A percentile compares a stretch with the other conserved stretches of the same genome.
These are phyloP conservation scores for Hymenoscyphus infarciens DNA, from an alignment of 2,329 filamentous ascomycete genomes.

Conservation along the genomic window DNA sequence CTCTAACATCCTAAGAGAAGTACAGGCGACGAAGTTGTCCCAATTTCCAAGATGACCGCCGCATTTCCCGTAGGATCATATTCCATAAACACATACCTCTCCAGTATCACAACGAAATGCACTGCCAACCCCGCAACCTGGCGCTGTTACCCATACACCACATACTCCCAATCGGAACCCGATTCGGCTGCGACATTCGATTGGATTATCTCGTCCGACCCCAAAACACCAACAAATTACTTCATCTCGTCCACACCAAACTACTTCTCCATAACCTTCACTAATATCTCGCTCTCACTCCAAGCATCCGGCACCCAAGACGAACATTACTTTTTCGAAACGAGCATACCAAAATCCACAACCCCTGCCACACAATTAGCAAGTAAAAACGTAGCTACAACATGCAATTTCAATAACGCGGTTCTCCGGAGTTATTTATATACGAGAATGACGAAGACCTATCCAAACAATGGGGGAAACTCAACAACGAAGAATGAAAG, in stretches of 20 bases:
- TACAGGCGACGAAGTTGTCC: not conserved
- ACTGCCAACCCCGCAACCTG: conserved; percentile 56
- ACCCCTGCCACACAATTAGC: conserved; percentile 45
- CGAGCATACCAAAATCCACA: conserved; percentile 50
- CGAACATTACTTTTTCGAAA: conserved; percentile 57
- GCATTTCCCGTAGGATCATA: conserved; percentile 62
- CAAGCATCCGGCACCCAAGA: conserved; percentile 44
- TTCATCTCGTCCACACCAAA: conserved; percentile 54
- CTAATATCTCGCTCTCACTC: conserved; percentile 47
- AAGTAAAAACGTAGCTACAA: conserved; percentile 43
- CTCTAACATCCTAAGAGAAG: conserved; percentile 6
- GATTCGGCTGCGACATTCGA: conserved; percentile 51
- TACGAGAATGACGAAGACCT: conserved; percentile 47
- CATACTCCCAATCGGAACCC: conserved; percentile 43
- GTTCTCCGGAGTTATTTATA: conserved; percentile 56
- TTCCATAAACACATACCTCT: conserved; percentile 55
- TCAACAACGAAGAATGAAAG: conserved; percentile 21
- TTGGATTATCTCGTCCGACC: conserved; percentile 52
- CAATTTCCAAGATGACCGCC: conserved; percentile 11
- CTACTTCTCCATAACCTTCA: conserved; percentile 54
- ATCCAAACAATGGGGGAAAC: conserved; percentile 36
- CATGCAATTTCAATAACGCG: conserved; percentile 57
- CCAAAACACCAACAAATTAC: conserved; percentile 41
- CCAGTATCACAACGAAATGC: conserved; percentile 51
- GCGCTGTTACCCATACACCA: conserved; percentile 34